Evolutionary conservation across 2,329 filamentous ascomycete genomes (phyloP).

Genomic region (Hypoxylon sp.): DNA sequence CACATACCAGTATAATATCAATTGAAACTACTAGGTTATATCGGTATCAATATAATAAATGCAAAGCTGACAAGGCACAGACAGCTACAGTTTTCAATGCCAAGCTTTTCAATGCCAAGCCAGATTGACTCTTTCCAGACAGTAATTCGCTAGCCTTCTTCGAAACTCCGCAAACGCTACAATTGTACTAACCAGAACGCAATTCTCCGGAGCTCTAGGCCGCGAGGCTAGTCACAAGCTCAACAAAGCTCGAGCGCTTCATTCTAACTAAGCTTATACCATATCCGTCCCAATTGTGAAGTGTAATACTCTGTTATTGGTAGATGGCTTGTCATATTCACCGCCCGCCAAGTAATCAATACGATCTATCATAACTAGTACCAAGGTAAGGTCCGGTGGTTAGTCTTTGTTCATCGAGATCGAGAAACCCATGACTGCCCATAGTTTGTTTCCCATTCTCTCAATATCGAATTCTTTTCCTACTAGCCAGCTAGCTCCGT

Average conservation of each 20-base stretch:
- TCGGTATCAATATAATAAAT: background rate
- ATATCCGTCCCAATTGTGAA: conserved; percentile 15
- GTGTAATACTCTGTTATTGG: conserved; percentile 9
- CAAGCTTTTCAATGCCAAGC: background rate
- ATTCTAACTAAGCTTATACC: conserved; percentile 31
- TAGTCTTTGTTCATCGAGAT: conserved; percentile 28
- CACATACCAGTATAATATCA: background rate
- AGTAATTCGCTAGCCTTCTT: background rate
- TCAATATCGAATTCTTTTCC: conserved; percentile 32
- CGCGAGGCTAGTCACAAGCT: conserved; percentile 24
- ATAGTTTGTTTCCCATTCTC: conserved; percentile 7
- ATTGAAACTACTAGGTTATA: background rate
- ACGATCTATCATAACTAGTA: conserved; percentile 17
- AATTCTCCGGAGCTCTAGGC: conserved; percentile 6
- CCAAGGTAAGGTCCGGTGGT: background rate
- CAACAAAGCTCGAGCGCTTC: conserved; percentile 13
- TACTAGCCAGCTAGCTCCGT: background rate
- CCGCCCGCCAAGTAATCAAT: conserved; percentile 11
- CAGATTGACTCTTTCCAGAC: background rate
- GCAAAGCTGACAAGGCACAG: background rate
- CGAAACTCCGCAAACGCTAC: conserved; percentile 6
- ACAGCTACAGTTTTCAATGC: no score
- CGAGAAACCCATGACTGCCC: conserved; percentile 13
- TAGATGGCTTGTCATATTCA: conserved; percentile 8
- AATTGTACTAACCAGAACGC: background rate